Conservation (phyloP, 2,329 filamentous ascomycete genomes). For the Penicillium decumbens region DNA sequence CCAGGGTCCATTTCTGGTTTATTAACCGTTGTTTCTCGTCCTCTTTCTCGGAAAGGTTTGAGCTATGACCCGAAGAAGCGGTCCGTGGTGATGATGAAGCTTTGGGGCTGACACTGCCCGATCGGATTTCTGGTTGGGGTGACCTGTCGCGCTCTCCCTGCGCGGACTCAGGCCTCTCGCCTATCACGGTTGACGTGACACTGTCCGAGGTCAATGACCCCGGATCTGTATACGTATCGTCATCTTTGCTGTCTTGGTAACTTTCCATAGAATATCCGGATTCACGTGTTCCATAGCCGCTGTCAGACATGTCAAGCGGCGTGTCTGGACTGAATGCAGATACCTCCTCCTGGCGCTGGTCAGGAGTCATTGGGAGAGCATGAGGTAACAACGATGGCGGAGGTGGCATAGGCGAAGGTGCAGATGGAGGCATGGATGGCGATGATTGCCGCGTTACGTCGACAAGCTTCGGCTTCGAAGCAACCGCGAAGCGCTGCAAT, state of each 20-base stretch:
- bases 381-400: slow-evolving; percentile 21
- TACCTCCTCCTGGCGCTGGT: slow-evolving; percentile 33
- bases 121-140: slow-evolving; percentile 21
- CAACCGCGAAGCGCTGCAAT: slow-evolving; percentile 32
- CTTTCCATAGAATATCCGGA: slow-evolving; percentile 27
- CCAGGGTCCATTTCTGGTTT: slow-evolving; percentile 39
- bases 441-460: slow-evolving; percentile 38
- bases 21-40: slow-evolving; percentile 28
- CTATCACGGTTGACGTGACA: slow-evolving; percentile 24
- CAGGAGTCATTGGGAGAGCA: slow-evolving; percentile 33
- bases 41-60: slow-evolving; percentile 27
- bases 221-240: slow-evolving; percentile 25
- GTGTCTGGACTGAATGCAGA: slow-evolving; percentile 41
- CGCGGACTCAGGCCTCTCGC: slow-evolving; percentile 20
- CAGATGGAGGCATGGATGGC: slow-evolving; percentile 23
- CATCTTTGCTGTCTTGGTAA: slow-evolving; percentile 25
- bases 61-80: slow-evolving; percentile 16
- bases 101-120: slow-evolving; percentile 21
- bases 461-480: slow-evolving; percentile 38
- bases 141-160: slow-evolving; percentile 16
- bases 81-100: slow-evolving; percentile 14
- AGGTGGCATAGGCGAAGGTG: slow-evolving; percentile 17
- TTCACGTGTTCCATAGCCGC: slow-evolving; percentile 31
- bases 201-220: slow-evolving; percentile 27
- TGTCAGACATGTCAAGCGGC: slow-evolving; percentile 34